A percentile compares a stretch with the other conserved stretches of the same genome.
phyloP scores from a whole-genome alignment of 306 rosid species.

The Quercus alba region DNA sequence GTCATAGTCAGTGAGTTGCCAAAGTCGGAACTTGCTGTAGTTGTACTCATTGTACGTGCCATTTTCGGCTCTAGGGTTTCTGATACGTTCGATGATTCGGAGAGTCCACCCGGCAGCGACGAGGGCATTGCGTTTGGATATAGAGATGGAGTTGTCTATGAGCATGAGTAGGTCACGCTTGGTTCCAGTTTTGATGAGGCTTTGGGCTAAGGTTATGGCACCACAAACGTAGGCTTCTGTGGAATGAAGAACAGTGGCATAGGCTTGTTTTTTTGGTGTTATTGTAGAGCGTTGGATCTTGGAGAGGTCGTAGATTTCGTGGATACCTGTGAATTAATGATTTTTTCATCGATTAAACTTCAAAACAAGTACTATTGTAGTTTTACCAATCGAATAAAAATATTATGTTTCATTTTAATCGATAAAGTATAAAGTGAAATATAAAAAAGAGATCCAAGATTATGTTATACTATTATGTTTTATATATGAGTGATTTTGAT shows the following conservation, averaged over 20 bases:
- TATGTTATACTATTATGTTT: no score
- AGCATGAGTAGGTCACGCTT: conserved; percentile 80
- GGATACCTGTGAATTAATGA: conserved; percentile 45
- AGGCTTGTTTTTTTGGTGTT: conserved; percentile 67
- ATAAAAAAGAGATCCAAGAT: no score
- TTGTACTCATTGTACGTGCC: conserved; percentile 87
- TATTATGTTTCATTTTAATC: no score
- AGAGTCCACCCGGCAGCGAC: conserved; percentile 69
- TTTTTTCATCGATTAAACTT: no score
- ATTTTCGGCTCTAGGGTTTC: conserved; percentile 67
- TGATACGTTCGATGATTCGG: conserved; percentile 61
- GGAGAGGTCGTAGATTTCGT: conserved; percentile 62
- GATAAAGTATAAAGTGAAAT: no score
- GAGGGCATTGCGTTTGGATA: conserved; percentile 49
- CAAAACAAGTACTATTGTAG: no score
- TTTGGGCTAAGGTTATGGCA: conserved; percentile 77
- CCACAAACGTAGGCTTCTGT: conserved; percentile 79
- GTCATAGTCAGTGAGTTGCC: conserved; percentile 83
- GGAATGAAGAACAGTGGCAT: conserved; percentile 83
- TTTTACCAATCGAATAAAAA: no score
- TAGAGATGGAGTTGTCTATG: conserved; percentile 64
- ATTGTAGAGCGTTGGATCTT: conserved; percentile 40
- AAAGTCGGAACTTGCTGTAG: conserved; percentile 88
- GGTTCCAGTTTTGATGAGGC: conserved; percentile 69
- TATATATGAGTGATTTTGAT: no score